These are phyloP conservation scores for Epichloe glyceriae DNA, from an alignment of 2,329 filamentous ascomycete genomes.

Conservation along the genomic window DNA sequence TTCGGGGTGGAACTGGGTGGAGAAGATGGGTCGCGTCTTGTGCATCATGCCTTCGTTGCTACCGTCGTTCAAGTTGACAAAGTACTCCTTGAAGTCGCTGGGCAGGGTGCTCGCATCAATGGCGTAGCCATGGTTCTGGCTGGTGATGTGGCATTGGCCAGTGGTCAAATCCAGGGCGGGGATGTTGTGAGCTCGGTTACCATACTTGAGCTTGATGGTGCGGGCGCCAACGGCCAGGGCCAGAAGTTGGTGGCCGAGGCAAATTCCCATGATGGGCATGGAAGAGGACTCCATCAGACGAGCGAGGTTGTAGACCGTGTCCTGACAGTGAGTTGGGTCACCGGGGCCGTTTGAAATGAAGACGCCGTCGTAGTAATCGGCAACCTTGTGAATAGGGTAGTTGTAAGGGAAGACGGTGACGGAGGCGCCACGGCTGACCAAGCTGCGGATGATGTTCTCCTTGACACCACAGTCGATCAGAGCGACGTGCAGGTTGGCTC, in stretches of 20 bases:
- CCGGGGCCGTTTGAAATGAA: slow-evolving; percentile 99
- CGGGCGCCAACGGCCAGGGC: slow-evolving; percentile 77
- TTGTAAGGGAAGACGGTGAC: slow-evolving; percentile 93
- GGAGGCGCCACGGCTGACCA: slow-evolving; percentile 82
- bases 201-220: slow-evolving; percentile 97
- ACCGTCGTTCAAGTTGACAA: slow-evolving; percentile 94
- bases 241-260: slow-evolving; percentile 90
- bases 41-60: slow-evolving; percentile 98
- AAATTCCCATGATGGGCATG: slow-evolving; percentile 94
- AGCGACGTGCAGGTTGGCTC: slow-evolving; percentile 79
- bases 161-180: slow-evolving; percentile 89
- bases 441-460: slow-evolving; percentile 95
- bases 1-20: slow-evolving; percentile 96
- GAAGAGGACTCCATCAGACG: slow-evolving; percentile 85
- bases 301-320: slow-evolving; percentile 83
- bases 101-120: slow-evolving; percentile 76
- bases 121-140: slow-evolving; percentile 96
- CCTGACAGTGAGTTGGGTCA: slow-evolving; percentile 92
- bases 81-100: slow-evolving; percentile 91
- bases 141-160: slow-evolving; percentile 95
- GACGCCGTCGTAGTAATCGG: slow-evolving; percentile 93
- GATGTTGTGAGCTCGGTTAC: slow-evolving; percentile 98
- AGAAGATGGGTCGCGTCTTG: slow-evolving; percentile 92
- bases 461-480: slow-evolving; percentile 98
- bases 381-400: slow-evolving; percentile 96